phyloP scores from a whole-genome alignment of 495 filamentous ascomycete species.

The Aspergillus steynii region DNA sequence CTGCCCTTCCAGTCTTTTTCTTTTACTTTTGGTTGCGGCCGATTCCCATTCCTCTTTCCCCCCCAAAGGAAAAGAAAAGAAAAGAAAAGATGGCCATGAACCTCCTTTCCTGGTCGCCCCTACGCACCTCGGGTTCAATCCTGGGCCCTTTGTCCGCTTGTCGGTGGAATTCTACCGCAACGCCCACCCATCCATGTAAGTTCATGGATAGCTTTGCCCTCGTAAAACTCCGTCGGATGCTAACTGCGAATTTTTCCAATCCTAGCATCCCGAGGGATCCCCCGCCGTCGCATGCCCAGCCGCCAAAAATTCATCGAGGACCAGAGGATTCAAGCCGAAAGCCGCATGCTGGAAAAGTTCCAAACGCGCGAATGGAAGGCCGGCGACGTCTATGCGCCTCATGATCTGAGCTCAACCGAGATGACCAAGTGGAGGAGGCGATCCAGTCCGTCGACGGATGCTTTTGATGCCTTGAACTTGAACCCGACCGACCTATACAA shows the following conservation, averaged over 20 bases:
- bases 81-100: conserved; percentile 30
- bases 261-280: conserved; percentile 20
- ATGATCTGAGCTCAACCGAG: conserved; percentile 76
- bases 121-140: conserved; percentile 30
- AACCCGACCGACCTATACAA: conserved; percentile 84
- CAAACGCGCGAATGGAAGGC: conserved; percentile 58
- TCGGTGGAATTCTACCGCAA: conserved; percentile 45
- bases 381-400: conserved; percentile 88
- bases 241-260: background rate
- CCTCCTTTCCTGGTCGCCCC: conserved; percentile 31
- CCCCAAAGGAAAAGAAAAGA: background rate
- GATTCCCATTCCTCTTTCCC: background rate
- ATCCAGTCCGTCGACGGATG: conserved; percentile 56
- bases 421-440: conserved; percentile 66
- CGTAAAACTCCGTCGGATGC: background rate
- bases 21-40: no score
- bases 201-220: background rate
- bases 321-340: conserved; percentile 39
- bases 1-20: no score
- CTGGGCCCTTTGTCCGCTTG: conserved; percentile 26
- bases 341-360: conserved; percentile 38
- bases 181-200: conserved; percentile 18
- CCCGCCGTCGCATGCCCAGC: conserved; percentile 31
- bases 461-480: conserved; percentile 77
- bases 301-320: conserved; percentile 42